Evolutionary conservation across 441 rosid species (phyloP).

Genomic region (Viola pubescens): DNA sequence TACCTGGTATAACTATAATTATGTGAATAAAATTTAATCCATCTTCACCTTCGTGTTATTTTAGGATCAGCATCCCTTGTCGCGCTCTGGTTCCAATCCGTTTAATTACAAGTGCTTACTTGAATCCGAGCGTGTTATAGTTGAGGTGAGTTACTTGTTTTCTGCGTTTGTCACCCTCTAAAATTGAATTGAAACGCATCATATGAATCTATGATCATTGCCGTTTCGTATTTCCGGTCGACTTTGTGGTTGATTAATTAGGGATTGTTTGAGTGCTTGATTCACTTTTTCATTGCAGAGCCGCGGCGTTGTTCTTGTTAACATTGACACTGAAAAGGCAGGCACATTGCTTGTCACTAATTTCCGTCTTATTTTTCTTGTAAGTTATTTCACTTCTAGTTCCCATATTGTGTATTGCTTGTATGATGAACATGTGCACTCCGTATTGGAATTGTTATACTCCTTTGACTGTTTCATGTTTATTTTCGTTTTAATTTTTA

Average conservation of each 20-base stretch:
- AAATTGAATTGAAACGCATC: too few relatives aligned
- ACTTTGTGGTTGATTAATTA: too few relatives aligned
- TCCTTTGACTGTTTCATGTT: too few relatives aligned
- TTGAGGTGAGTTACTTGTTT: slow-evolving; percentile 39
- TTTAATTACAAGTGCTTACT: slow-evolving; percentile 62
- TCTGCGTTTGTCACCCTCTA: not conserved
- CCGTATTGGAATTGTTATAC: too few relatives aligned
- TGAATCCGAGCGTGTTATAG: slow-evolving; percentile 55
- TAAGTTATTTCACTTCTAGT: slow-evolving; percentile 26
- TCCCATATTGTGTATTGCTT: not conserved
- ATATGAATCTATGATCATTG: not conserved
- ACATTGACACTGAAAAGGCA: slow-evolving; percentile 65
- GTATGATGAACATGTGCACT: too few relatives aligned
- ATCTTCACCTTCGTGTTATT: not conserved
- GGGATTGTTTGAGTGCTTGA: not conserved
- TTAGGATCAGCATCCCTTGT: slow-evolving; percentile 32
- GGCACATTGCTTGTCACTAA: slow-evolving; percentile 84
- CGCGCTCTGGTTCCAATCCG: slow-evolving; percentile 42
- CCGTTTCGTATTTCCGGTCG: not conserved
- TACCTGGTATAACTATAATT: too few relatives aligned
- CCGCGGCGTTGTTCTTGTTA: slow-evolving; percentile 78
- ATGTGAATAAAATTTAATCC: too few relatives aligned
- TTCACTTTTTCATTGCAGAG: slow-evolving; percentile 40
- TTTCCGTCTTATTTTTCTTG: slow-evolving; percentile 87
- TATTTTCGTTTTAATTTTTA: slow-evolving; percentile 15